Base-by-base conservation (phyloP, 257 asterid genomes). In the Rhazya stricta region DNA sequence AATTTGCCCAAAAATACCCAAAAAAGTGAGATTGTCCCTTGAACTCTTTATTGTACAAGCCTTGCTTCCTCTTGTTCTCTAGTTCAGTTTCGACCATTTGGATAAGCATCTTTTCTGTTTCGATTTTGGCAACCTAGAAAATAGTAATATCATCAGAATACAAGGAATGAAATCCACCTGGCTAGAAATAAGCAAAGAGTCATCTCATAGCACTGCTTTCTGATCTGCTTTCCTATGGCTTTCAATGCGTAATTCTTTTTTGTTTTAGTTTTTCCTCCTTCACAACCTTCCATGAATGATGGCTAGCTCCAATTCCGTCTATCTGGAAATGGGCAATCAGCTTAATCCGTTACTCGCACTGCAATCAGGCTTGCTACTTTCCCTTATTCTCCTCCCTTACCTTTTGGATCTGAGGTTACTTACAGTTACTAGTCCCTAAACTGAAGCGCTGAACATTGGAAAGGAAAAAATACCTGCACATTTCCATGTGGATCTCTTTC, bases 401-500 rank as follows among this genome's bases (percentile, higher is more conserved):
- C n/a, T n/a, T n/a, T n/a, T n/a, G n/a, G n/a, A n/a, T n/a, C n/a
- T n/a, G n/a, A n/a, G n/a, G n/a, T n/a, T n/a, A 39, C 50, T 19
- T 39, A 9, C 30, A 66, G 29, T 66, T 37, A 29, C 37, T 66
- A 37, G 30, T 25, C 18, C 32, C 71, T 66, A 66, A 66, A 66
- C 42, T 39, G 19, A 66, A 66, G 16, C 4, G 21, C 19, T 8
- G 18, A 37, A 21, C 30, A 66, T 66, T 16, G 60, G 37, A 19
- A 53, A 27, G 58, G n/a, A 23, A 45, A 48, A 58, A 27, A 34
- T 69, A 91, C 98, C 94, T 94, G 99, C 75, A 95, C 99, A 72
- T 95, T 95, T 75, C 99, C 99, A 30, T 95, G 98, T 69, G 99
- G 99, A 83, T 95, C 99, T 83, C 99, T 92, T 87, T 95, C 98